Percentiles rank a stretch among this genome's conserved stretches.
phyloP scores from a whole-genome alignment of 768 basidiomycete species.

The Leccinum olivaceopallidum region DNA sequence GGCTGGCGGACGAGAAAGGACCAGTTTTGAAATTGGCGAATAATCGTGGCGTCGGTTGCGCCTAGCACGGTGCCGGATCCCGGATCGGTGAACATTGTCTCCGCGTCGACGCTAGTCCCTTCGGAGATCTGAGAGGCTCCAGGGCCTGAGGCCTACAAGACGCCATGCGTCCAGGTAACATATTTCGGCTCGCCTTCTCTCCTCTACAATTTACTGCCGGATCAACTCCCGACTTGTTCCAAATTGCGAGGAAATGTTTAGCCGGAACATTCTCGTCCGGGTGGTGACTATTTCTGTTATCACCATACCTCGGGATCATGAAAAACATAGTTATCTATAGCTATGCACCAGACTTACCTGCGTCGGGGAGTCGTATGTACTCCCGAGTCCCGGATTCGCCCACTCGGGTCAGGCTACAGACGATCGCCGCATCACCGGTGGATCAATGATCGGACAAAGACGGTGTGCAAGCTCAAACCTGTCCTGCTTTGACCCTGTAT shows the following conservation, averaged over 20 bases:
- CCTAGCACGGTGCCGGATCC: neutral
- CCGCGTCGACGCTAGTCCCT: neutral
- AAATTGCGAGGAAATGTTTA: neutral
- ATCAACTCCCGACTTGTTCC: neutral
- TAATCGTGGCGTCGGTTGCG: neutral
- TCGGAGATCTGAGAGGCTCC: neutral
- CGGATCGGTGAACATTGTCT: neutral
- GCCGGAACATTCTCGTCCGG: neutral
- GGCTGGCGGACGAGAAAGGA: neutral
- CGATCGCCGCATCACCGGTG: neutral
- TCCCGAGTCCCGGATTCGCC: conserved; percentile 1
- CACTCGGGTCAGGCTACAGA: neutral
- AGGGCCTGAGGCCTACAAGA: neutral
- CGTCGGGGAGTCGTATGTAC: neutral
- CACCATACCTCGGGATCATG: conserved; percentile 1
- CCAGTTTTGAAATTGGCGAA: neutral
- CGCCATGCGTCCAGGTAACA: neutral
- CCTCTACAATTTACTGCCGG: neutral
- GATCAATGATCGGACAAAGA: conserved; percentile 2
- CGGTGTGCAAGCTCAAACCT: neutral
- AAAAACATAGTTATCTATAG: neutral
- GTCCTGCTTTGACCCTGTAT: neutral
- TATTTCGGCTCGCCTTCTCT: neutral
- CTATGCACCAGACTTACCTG: neutral
- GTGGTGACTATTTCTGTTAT: neutral